Percentiles rank a stretch among this genome's conserved stretches.
phyloP scores from a whole-genome alignment of 2,329 filamentous ascomycete species.

The Ophiostoma himal-ulmi region DNA sequence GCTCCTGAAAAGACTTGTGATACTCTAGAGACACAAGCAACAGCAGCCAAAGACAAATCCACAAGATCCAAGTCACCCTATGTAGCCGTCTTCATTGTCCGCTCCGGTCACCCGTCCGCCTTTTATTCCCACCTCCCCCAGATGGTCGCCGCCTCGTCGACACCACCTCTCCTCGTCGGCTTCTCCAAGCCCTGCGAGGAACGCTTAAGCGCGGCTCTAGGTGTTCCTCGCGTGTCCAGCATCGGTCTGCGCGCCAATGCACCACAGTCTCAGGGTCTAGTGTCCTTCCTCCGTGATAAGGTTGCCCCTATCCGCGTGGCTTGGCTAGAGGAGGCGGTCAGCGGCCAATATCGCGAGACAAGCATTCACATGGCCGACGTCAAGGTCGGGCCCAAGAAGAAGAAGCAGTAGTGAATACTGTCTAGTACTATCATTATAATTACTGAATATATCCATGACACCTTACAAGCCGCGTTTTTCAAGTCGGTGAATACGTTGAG shows the following conservation, averaged over 20 bases:
- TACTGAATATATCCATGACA: not conserved
- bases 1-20: not conserved
- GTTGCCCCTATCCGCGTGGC: constrained; percentile 48
- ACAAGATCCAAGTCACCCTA: constrained; percentile 32
- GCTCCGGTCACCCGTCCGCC: constrained; percentile 51
- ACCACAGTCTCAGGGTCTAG: constrained; percentile 50
- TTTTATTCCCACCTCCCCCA: constrained; percentile 56
- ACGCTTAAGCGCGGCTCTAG: constrained; percentile 51
- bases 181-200: constrained; percentile 56
- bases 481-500: not conserved
- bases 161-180: constrained; percentile 52
- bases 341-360: constrained; percentile 40
- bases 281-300: constrained; percentile 49
- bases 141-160: constrained; percentile 33
- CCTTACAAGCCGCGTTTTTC: not conserved
- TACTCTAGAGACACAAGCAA: not conserved
- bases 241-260: constrained; percentile 54
- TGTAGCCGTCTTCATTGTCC: constrained; percentile 52
- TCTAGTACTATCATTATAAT: no score
- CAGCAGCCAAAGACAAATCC: not conserved
- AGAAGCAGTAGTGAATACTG: constrained; percentile 12
- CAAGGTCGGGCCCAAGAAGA: constrained; percentile 35
- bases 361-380: constrained; percentile 45
- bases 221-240: constrained; percentile 59
- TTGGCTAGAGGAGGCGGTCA: constrained; percentile 49